A percentile compares a stretch with the other conserved stretches of the same genome.
Evolutionary conservation across 305 asterid genomes (phyloP).

Genomic region (Rubia tinctorum): DNA sequence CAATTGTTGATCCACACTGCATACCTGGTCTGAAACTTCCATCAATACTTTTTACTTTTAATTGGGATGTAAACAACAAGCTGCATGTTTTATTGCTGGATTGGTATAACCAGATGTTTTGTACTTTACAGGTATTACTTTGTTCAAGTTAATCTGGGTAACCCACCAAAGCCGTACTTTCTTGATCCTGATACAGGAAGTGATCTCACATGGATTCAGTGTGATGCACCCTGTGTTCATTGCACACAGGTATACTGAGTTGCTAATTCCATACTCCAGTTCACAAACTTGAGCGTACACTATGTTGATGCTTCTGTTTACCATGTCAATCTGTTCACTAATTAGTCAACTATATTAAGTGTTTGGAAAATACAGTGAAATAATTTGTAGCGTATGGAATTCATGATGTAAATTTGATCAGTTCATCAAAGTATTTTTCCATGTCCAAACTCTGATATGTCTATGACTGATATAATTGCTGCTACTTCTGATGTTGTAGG

Average conservation of each 20-base stretch:
- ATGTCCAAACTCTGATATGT: background rate
- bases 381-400: background rate
- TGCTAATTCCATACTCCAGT: background rate
- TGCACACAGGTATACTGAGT: slow-evolving; percentile 60
- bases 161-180: slow-evolving; percentile 85
- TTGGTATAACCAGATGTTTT: background rate
- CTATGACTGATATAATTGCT: background rate
- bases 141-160: slow-evolving; percentile 70
- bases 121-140: slow-evolving; percentile 64
- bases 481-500: slow-evolving; percentile 35
- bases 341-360: background rate
- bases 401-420: background rate
- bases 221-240: slow-evolving; percentile 95
- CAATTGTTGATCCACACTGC: background rate
- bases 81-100: background rate
- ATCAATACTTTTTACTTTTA: background rate
- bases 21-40: background rate
- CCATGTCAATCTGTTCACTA: background rate
- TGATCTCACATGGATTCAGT: slow-evolving; percentile 98
- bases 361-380: slow-evolving; percentile 1
- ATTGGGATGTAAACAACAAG: background rate
- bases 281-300: background rate
- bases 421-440: background rate
- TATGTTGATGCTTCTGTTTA: background rate
- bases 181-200: slow-evolving; percentile 99